phyloP scores from a whole-genome alignment of 2,329 filamentous ascomycete genomes.

The Xylaria sp. region DNA sequence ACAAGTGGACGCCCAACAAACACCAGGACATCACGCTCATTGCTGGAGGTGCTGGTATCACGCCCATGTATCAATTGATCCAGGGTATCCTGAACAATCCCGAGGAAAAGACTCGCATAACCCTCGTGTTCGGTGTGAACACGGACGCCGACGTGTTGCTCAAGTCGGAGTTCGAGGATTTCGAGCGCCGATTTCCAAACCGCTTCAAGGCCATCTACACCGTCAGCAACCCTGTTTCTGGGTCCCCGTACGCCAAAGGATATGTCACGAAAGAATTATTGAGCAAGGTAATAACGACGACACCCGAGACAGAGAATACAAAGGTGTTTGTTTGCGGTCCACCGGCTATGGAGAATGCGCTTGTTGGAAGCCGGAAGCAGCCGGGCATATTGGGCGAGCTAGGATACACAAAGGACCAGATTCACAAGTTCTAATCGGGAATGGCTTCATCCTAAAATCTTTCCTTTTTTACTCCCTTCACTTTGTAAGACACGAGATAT shows the following conservation, averaged over 20 bases:
- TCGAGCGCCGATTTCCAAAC: conserved; percentile 61
- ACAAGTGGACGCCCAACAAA: conserved; percentile 64
- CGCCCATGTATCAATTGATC: conserved; percentile 73
- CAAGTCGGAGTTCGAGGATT: conserved; percentile 63
- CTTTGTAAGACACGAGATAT: not conserved
- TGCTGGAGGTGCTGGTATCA: conserved; percentile 78
- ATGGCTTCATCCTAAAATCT: not conserved
- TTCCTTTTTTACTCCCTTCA: no score
- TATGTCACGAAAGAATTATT: conserved; percentile 69
- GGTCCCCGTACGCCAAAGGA: conserved; percentile 61
- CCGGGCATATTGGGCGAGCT: conserved; percentile 66
- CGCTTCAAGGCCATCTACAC: conserved; percentile 69
- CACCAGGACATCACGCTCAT: conserved; percentile 69
- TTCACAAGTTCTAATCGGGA: conserved; percentile 64
- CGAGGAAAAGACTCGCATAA: conserved; percentile 70
- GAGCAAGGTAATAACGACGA: conserved; percentile 56
- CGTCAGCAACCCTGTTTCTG: conserved; percentile 60
- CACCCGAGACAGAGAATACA: conserved; percentile 50
- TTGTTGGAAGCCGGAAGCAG: conserved; percentile 59
- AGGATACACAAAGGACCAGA: conserved; percentile 67
- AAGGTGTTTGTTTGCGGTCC: conserved; percentile 78
- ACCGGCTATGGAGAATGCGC: conserved; percentile 70
- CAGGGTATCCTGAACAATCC: conserved; percentile 71
- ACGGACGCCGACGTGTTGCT: conserved; percentile 71
- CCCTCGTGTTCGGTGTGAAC: conserved; percentile 74